Evolutionary conservation across 1,284 basidiomycete genomes (phyloP), one percentile per base, ranked within the genome.

Genomic region (Hymenochaete sp.): DNA sequence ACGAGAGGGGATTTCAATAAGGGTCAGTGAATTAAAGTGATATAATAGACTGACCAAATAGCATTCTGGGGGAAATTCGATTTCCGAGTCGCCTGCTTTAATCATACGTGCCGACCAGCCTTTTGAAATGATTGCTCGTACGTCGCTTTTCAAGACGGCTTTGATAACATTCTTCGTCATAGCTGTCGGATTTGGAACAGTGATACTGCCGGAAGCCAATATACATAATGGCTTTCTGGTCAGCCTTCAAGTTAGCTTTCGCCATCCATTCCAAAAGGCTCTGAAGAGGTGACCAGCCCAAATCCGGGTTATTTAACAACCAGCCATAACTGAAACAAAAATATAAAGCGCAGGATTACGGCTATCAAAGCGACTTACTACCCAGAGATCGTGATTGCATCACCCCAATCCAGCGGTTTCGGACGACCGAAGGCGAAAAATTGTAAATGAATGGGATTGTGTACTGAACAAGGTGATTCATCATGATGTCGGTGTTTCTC

Each of bases 371-470:
- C 13, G 5, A 64, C 70, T 55, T 47, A 73, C 72, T 75, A 75
- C 57, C 77, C 80, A 21, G 77, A 77, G 21, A 81, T 67, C 36
- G 70, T 68, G 22, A 78, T 80, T 48, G 77, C 74, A 55, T 86
- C 82, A 48, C 75, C 75, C 83, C 84, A 89, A 56, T 89, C 84
- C 27, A 84, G 61, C 5, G 82, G 82, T 57, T 79, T 79, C 1
- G 79, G 79, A 83, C 78, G 13, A 84, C 73, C n/a, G 71, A 67
- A 60, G 58, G 33, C 46, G 63, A 65, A 49, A 82, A 81, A 56
- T 81, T 81, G 62, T 82, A 89, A 44, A 88, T 70, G 59, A 86
- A 85, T 0, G 80, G 80, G 28, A 75, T 72, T 55, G 82, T 82
- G 39, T 77, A 74, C 51, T 79, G 73, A 10, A 75, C 73, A 39